phyloP scores from a whole-genome alignment of 1,139 yeast genomes.

The Lodderomyces elongisporus region DNA sequence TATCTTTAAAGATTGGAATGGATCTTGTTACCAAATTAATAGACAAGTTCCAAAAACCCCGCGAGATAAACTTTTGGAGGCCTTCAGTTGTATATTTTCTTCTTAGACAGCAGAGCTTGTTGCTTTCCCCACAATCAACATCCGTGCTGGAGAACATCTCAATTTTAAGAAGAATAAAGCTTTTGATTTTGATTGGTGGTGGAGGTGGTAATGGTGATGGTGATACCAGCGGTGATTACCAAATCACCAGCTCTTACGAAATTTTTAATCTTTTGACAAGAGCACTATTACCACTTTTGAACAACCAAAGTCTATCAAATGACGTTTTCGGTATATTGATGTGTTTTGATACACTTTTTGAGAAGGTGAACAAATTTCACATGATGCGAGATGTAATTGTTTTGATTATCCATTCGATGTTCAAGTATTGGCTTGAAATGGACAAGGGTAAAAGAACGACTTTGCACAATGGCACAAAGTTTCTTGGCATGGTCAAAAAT shows the following conservation, averaged over 20 bases:
- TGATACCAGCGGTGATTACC: not conserved
- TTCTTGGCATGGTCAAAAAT: not conserved
- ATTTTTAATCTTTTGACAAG: slow-evolving; percentile 15
- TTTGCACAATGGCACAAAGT: not conserved
- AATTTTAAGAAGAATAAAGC: slow-evolving; percentile 35
- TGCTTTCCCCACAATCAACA: slow-evolving; percentile 13
- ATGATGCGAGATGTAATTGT: not conserved
- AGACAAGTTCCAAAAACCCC: slow-evolving; percentile 14
- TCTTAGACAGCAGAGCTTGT: slow-evolving; percentile 25
- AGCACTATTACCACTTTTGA: slow-evolving; percentile 19
- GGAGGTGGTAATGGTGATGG: too few species aligned
- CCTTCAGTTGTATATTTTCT: slow-evolving; percentile 32
- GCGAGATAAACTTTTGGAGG: slow-evolving; percentile 31
- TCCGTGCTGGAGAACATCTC: not conserved
- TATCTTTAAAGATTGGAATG: slow-evolving; percentile 26
- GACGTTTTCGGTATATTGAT: slow-evolving; percentile 7
- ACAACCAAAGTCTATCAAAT: not conserved
- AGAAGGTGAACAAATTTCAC: not conserved
- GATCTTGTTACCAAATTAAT: slow-evolving; percentile 18
- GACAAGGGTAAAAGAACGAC: too few species aligned
- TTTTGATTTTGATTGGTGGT: slow-evolving; percentile 28
- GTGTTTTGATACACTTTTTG: slow-evolving; percentile 1
- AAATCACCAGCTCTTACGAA: too few species aligned
- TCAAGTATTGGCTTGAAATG: too few species aligned
- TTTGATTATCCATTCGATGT: not conserved